Conservation (phyloP, 1,284 basidiomycete species). For the Tilletia walkeri region DNA sequence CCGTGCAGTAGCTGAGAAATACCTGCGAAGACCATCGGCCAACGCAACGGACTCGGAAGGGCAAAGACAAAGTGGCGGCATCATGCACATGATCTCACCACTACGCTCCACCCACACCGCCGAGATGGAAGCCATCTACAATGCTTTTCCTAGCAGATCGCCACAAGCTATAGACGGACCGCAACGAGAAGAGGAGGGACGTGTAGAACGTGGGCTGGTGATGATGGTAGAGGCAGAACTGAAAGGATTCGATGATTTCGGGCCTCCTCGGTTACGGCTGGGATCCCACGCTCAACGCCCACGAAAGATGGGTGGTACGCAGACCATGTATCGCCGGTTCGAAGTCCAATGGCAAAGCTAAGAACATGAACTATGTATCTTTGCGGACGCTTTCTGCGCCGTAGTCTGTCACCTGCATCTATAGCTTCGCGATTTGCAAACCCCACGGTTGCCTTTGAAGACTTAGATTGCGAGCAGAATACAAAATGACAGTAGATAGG, state of each 20-base stretch:
- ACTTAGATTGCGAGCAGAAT: too few relatives aligned
- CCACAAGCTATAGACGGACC: not conserved
- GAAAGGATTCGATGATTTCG: constrained; percentile 41
- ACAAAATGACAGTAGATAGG: too few relatives aligned
- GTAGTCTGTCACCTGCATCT: too few relatives aligned
- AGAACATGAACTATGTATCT: too few relatives aligned
- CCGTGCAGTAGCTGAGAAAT: constrained; percentile 36
- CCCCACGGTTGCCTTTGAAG: too few relatives aligned
- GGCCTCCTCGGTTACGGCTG: constrained; percentile 25
- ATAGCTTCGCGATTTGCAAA: too few relatives aligned
- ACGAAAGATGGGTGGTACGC: constrained; percentile 26
- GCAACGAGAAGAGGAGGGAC: not conserved
- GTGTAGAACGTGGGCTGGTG: constrained; percentile 3
- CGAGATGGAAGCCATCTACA: constrained; percentile 43
- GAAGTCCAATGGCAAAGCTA: constrained; percentile 29
- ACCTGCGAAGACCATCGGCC: constrained; percentile 22
- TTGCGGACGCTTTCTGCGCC: too few relatives aligned
- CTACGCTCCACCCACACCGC: constrained; percentile 37
- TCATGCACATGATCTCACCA: constrained; percentile 43
- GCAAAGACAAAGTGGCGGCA: not conserved
- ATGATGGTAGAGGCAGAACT: constrained; percentile 29
- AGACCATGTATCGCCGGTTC: constrained; percentile 30
- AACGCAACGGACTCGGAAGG: not conserved
- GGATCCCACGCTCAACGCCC: not conserved
- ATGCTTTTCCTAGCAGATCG: constrained; percentile 26